Evolutionary conservation across 805 yeast species (phyloP), one percentile per base, ranked within the genome.

Genomic region (Saturnispora zaruensis): DNA sequence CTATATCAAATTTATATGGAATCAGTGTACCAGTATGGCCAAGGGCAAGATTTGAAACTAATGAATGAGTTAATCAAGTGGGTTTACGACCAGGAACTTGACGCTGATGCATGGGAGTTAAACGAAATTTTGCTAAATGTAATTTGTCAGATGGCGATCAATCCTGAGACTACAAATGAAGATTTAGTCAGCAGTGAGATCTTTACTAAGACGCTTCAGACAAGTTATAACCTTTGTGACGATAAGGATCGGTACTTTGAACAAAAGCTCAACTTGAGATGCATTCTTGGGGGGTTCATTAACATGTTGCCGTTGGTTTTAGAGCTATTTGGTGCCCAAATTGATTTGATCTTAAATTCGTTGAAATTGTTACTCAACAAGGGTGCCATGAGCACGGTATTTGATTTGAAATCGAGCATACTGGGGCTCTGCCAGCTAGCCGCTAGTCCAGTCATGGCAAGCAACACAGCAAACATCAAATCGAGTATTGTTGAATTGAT

Each of bases 341-440:
- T 54, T 4, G 26, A 36, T 11, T 25, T 30, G 25, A 40, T 54
- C 11, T 23, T 54, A 24, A 42, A 21, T 14, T 45, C 33, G 14
- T 46, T 54, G 23, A 28, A 52, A n/a, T 18, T 13, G 4, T 13
- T 50, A 8, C 34, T 54, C 11, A 25, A 45, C n/a, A 40, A 46
- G 36, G 43, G 41, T 6, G 23, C 9, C 7, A 52, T 55, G 55
- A 36, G 69, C 49, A 77, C 81, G 52, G 81, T 76, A 20, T 77
- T 75, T 54, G 82, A 80, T 25, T 68, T 79, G 53, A 78, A 77
- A 56, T 62, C 77, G 42, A 79, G 78, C 60, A 72, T 75, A 5
- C 60, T 78, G 58, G 72, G 78, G 0, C 59, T 75, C 41, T 60
- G 73, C 43, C 55, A 72, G 6, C 56, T 75, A 16, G 33, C 38